Percentiles rank a stretch among this genome's conserved stretches.
Conservation (phyloP, 2,329 filamentous ascomycete species). For the Fusarium fujikuroi region DNA sequence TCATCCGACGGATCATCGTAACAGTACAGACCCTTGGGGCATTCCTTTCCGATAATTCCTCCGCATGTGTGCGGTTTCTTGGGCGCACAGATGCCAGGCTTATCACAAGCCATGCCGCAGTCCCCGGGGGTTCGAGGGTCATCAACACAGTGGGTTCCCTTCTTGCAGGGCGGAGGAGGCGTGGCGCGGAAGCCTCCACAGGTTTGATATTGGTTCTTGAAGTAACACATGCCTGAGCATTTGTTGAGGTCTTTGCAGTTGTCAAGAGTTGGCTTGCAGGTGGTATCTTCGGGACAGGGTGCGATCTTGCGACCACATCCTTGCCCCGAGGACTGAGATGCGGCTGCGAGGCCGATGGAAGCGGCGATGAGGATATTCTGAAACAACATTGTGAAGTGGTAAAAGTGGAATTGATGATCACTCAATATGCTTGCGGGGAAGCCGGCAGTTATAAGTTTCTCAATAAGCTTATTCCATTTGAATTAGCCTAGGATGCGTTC, state of each 20-base stretch:
- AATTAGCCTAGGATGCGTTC: not conserved
- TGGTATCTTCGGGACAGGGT: conserved; percentile 41
- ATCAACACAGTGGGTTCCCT: conserved; percentile 45
- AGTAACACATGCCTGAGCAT: conserved; percentile 46
- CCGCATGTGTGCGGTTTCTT: conserved; percentile 35
- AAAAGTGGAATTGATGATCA: not conserved
- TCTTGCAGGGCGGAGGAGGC: conserved; percentile 42
- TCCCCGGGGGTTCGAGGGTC: conserved; percentile 46
- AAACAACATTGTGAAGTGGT: conserved; percentile 37
- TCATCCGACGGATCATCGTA: conserved; percentile 45
- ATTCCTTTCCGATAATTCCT: conserved; percentile 43
- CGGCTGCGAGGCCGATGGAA: conserved; percentile 32
- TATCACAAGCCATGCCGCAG: conserved; percentile 52
- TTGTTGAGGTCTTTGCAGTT: conserved; percentile 43
- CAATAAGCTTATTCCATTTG: conserved; percentile 6
- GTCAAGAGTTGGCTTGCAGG: conserved; percentile 39
- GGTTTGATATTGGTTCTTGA: conserved; percentile 45
- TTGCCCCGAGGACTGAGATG: conserved; percentile 13
- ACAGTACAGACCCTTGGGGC: conserved; percentile 45
- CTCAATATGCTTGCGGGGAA: not conserved
- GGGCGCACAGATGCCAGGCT: conserved; percentile 49
- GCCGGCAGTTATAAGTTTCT: not conserved
- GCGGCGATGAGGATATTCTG: conserved; percentile 32
- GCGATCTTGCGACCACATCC: conserved; percentile 47
- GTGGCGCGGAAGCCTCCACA: conserved; percentile 48